Percentiles rank a stretch among this genome's conserved stretches.
phyloP scores from a whole-genome alignment of 139 green algal genomes.

The Volvox africanus region DNA sequence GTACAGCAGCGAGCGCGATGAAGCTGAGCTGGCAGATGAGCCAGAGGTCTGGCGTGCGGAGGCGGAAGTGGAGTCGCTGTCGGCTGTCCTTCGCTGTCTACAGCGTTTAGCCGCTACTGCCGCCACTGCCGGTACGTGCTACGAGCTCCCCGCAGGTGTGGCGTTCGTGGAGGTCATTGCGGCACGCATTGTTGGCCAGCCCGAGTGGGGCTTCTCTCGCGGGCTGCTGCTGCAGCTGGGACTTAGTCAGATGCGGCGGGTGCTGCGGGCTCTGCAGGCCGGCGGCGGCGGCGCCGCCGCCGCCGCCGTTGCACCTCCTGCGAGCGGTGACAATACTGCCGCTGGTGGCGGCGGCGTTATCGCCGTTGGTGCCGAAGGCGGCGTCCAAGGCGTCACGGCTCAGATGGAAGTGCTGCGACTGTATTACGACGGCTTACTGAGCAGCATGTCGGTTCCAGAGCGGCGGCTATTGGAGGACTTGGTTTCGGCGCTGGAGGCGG shows the following conservation, averaged over 20 bases:
- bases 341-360: neutral
- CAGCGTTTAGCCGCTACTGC: neutral
- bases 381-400: neutral
- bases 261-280: neutral
- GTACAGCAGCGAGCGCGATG: neutral
- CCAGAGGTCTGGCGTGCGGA: constrained; percentile 17
- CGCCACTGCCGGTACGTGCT: neutral
- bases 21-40: constrained; percentile 10
- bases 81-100: neutral
- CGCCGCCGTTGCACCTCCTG: neutral
- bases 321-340: neutral
- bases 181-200: constrained; percentile 12
- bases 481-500: constrained; percentile 18
- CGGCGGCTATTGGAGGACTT: constrained; percentile 15
- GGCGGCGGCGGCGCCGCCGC: neutral
- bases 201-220: constrained; percentile 27
- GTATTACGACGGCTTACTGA: constrained; percentile 1
- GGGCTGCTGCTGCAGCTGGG: constrained; percentile 37
- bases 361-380: neutral
- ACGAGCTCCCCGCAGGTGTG: constrained; percentile 8
- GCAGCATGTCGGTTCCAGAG: neutral
- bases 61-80: neutral
- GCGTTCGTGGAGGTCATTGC: constrained; percentile 33
- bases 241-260: constrained; percentile 25
- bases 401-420: constrained; percentile 31